Evolutionary conservation across 1,284 basidiomycete genomes (phyloP), one percentile per base, ranked within the genome.

Genomic region (Stereum hirsutum): DNA sequence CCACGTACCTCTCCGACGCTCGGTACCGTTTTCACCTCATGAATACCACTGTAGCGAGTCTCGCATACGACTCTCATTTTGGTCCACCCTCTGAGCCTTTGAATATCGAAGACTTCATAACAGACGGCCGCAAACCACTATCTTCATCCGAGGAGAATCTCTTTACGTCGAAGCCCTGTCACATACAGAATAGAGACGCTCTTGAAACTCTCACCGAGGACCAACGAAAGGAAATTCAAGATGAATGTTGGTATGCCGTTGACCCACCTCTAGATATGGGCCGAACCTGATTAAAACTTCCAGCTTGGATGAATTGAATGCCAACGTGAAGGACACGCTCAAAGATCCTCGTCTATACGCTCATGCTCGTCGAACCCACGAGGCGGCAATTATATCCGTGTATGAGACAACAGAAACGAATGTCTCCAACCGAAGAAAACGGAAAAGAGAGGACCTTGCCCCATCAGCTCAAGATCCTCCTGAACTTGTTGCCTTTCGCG

Each of bases 231-330:
- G 48, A 44, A 6, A 48, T 64, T 15, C 45, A 40, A 25, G 44
- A 44, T 6, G 62, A 64, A 47, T 64, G 62, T 51, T 52, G 59
- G 62, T 63, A 34, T 46, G 60, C 46, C 27, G 12, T 8, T 4
- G n/a, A n/a, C n/a, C n/a, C n/a, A n/a, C n/a, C n/a, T n/a, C n/a
- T n/a, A n/a, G 33, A 19, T 12, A 14, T 20, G 21, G 10, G 11
- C 3, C 3, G 15, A 17, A 10, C 21, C 6, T 17, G 21, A 19
- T 4, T 11, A 14, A 17, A 10, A n/a, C 21, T 34, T 24, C 20
- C 52, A 86, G 82, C 49, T 65, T 84, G 23, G 55, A 68, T 36
- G 79, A 81, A 49, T 56, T 87, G 8, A 66, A 65, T 45, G 47
- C 62, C 15, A 52, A 65, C 3, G 52, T 84, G 3, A 60, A 66